Evolutionary conservation across 768 basidiomycete genomes (phyloP).

Genomic region (Butyriboletus loyo): DNA sequence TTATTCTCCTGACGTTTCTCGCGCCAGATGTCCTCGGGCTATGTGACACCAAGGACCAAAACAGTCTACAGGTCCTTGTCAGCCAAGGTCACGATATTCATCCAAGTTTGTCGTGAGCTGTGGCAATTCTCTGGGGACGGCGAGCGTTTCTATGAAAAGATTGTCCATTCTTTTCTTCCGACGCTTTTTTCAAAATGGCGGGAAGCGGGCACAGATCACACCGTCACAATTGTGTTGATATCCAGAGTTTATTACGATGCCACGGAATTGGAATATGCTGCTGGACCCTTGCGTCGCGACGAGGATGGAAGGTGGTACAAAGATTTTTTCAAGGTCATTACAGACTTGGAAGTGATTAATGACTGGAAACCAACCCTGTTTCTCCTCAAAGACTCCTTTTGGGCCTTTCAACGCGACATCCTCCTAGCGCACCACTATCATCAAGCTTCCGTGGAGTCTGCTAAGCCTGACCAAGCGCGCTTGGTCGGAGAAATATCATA

Average conservation of each 20-base stretch:
- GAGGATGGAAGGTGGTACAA: constrained; percentile 84
- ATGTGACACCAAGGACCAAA: constrained; percentile 80
- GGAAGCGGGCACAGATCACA: constrained; percentile 84
- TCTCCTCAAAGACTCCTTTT: constrained; percentile 83
- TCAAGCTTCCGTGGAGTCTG: constrained; percentile 54
- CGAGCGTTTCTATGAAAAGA: constrained; percentile 93
- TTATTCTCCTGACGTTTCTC: constrained; percentile 1
- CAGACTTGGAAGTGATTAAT: constrained; percentile 82
- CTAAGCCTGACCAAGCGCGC: constrained; percentile 49
- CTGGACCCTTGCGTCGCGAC: constrained; percentile 74
- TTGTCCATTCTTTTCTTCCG: constrained; percentile 95
- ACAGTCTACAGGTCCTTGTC: constrained; percentile 87
- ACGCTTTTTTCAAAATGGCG: constrained; percentile 84
- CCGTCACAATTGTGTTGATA: constrained; percentile 90
- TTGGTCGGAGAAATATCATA: constrained; percentile 76
- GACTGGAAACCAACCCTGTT: constrained; percentile 89
- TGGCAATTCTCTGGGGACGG: constrained; percentile 98
- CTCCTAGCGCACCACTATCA: constrained; percentile 88
- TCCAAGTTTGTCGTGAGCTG: constrained; percentile 93
- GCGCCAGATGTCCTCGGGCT: constrained; percentile 72
- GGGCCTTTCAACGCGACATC: constrained; percentile 90
- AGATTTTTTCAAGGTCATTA: constrained; percentile 95
- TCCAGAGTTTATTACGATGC: constrained; percentile 88
- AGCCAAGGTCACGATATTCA: constrained; percentile 89
- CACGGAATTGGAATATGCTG: constrained; percentile 76